Base-by-base conservation (phyloP, 768 basidiomycete species). In the Tylopilus balloui region DNA sequence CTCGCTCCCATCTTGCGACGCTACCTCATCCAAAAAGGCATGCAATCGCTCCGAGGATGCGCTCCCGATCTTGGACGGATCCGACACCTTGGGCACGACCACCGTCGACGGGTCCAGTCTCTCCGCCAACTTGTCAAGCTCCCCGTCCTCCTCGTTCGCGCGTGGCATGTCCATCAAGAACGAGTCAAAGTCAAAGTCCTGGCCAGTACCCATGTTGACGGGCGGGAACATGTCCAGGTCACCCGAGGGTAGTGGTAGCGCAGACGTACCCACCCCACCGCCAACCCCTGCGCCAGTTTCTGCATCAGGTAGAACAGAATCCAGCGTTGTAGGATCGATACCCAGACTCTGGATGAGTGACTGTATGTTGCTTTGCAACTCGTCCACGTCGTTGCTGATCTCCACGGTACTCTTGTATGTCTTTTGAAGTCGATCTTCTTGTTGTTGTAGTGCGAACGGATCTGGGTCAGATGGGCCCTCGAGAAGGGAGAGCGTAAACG, bases 321-420 rank as follows among this genome's bases (percentile, higher is more conserved):
- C 58, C 8, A 67, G 54, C n/a, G 59, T 13, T 7, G 36, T 50
- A 17, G 82, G 72, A 60, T 89, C 84, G 41, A 87, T 64, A 7
- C 86, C 86, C 39, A 91, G 75, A 41, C 77, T 77, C 53, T 85
- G 75, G 25, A 92, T 86, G 51, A 93, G 72, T 6, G 78, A 78
- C 50, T 88, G 78, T 36, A 94, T 81, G 51, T 79, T 82, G 12
- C 69, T 71, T 52, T 86, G 80, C 45, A 92, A 67, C 31, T 79
- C 78, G 53, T 84, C 81, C 23, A 92, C 86, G 48, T 88, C 86
- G 39, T 77, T 75, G 50, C 83, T 81, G 38, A 92, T 83, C 52
- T 85, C 84, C 23, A 74, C 62, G 0, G 87, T 73, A 28, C 72
- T 75, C 40, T 73, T 77, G 73, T 86, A 89, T 1, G 76, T 69